Base-by-base conservation (phyloP, 139 green algal species). In the Yamagishiella unicocca region DNA sequence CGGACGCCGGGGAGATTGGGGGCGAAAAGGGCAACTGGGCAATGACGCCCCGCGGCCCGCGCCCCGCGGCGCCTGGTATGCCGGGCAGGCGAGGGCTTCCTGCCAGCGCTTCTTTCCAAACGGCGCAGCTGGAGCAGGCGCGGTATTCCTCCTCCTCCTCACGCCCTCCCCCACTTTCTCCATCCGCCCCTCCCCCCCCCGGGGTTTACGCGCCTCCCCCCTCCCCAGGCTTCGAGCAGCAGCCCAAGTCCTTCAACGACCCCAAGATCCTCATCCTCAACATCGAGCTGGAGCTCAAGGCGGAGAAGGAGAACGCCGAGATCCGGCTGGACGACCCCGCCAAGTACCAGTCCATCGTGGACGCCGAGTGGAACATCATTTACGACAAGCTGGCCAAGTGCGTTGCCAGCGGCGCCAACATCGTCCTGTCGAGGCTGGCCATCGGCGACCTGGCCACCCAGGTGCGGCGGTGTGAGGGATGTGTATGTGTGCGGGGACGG, bases 281-380 rank as follows among this genome's bases (percentile, higher is more conserved):
- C 92, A 97, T 99, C 61, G 98, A 99, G 93, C 93, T 99, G 62
- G 98, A 99, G 94, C 94, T 99, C 40, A 99, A 99, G 92, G 92
- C 92, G 2, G 97, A 99, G 92, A 98, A 98, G 92, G 97, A 99
- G 85, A 99, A 99, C 81, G 97, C 97, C 17, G 97, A 99, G 90
- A 93, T 98, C 55, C 93, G 97, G 38, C 91, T 99, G 68, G 93
- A 95, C 75, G 98, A 99, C 93, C 98, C 98, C 2, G 77, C 92
- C 42, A 93, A 98, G 93, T 99, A 99, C 91, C 98, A 99, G 93
- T 95, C 93, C 35, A 98, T 99, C 77, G 97, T 99, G 72, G 97
- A 99, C 81, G 97, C 97, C 2, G 98, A 99, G 92, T 99, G 98
- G 98, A 99, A 99, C 95, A 99, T 99, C 91, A 99, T 99, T 79